Percentiles rank a stretch among this genome's conserved stretches.
Conservation (phyloP, 202 grass and related monocot species). For the Elaeis oleifera region DNA sequence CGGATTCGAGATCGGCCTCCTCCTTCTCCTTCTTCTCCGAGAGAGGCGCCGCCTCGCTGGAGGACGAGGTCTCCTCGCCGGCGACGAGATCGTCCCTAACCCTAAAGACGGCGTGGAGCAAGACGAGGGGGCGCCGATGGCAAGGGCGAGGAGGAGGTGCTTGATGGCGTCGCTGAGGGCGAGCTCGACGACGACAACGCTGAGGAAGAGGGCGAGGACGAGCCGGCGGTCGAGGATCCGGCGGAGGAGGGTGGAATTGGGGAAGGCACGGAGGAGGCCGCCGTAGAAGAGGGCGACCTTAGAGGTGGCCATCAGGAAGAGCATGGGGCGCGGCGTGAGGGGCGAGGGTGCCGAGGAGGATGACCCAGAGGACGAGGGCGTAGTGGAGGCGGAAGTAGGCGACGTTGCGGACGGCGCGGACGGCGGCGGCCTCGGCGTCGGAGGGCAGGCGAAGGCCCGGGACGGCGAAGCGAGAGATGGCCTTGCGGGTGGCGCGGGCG, state of each 20-base stretch:
- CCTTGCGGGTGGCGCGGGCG: background rate
- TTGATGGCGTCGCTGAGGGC: background rate
- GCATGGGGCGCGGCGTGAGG: background rate
- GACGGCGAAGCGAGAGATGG: conserved; percentile 7
- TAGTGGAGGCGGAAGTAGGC: conserved; percentile 10
- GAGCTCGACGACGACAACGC: conserved; percentile 2
- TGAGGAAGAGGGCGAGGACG: background rate
- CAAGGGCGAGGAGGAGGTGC: conserved; percentile 12
- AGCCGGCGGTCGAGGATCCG: background rate
- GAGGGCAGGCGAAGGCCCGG: conserved; percentile 1
- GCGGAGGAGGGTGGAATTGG: conserved; percentile 12
- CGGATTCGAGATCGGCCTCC: conserved; percentile 2
- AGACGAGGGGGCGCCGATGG: background rate
- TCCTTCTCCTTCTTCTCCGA: conserved; percentile 4
- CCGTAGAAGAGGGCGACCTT: conserved; percentile 14
- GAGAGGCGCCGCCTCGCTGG: background rate
- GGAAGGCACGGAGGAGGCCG: conserved; percentile 1
- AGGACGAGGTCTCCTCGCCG: background rate
- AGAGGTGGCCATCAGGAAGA: conserved; percentile 12
- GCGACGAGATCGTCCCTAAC: conserved; percentile 4
- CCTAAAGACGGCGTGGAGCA: conserved; percentile 19
- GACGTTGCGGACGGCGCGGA: conserved; percentile 21
- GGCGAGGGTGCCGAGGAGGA: conserved; percentile 13
- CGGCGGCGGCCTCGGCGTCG: conserved; percentile 18
- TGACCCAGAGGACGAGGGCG: conserved; percentile 5